Conservation (phyloP, 129 eudicot species). For the Tagetes patula region DNA sequence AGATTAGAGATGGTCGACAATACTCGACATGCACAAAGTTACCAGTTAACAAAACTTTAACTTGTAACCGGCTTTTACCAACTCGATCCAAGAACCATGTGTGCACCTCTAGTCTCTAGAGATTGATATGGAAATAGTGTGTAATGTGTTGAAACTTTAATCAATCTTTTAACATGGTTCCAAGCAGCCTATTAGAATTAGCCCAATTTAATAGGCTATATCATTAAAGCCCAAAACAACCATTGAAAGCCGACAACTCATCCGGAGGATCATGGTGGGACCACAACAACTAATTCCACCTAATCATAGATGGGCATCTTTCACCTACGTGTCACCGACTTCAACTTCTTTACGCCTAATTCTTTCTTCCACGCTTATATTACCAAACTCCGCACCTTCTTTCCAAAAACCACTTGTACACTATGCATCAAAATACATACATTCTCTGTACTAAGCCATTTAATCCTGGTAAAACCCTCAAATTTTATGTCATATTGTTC, state of each 20-base stretch:
- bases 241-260: slow-evolving; percentile 11
- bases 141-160: no score
- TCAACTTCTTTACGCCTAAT: neutral
- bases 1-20: no score
- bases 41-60: no score
- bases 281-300: slow-evolving; percentile 29
- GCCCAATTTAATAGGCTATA: neutral
- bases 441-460: neutral
- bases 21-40: no score
- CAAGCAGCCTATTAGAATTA: neutral
- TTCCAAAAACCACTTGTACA: neutral
- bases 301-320: slow-evolving; percentile 27
- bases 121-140: no score
- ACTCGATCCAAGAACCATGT: no score
- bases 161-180: no score
- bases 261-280: slow-evolving; percentile 9
- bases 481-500: slow-evolving; percentile 25
- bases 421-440: neutral
- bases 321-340: slow-evolving; percentile 63
- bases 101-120: no score
- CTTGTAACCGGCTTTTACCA: no score
- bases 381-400: neutral
- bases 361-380: slow-evolving; percentile 11
- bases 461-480: neutral
- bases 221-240: neutral